These are phyloP conservation scores for Arthroderma sp. DNA, from an alignment of 2,329 filamentous ascomycete genomes.

Conservation along the genomic window DNA sequence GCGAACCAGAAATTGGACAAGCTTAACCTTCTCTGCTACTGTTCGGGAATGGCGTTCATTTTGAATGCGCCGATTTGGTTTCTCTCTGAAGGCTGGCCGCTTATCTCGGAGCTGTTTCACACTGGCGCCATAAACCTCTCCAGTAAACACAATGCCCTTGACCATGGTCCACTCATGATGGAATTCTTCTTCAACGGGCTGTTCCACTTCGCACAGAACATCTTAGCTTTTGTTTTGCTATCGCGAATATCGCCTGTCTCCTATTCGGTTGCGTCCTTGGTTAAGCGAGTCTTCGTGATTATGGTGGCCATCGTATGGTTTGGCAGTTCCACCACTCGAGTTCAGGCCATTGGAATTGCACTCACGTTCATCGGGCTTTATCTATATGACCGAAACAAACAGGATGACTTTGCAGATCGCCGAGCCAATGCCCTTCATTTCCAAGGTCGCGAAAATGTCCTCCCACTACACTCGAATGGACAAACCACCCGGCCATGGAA, in stretches of 20 bases:
- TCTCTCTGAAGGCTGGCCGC: conserved; percentile 68
- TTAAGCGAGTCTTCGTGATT: conserved; percentile 96
- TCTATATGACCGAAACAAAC: conserved; percentile 84
- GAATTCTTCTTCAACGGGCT: conserved; percentile 96
- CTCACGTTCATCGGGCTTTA: conserved; percentile 89
- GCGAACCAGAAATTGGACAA: conserved; percentile 79
- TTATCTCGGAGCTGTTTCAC: conserved; percentile 64
- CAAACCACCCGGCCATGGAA: conserved; percentile 22
- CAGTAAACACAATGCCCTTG: conserved; percentile 59
- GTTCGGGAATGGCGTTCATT: conserved; percentile 82
- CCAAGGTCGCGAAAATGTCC: conserved; percentile 47
- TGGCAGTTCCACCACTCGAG: conserved; percentile 66
- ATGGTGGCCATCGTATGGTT: conserved; percentile 94
- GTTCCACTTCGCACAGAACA: conserved; percentile 93
- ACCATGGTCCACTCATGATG: conserved; percentile 49
- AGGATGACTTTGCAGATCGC: conserved; percentile 76
- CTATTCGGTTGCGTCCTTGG: conserved; percentile 87
- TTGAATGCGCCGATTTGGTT: conserved; percentile 87
- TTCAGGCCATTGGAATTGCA: conserved; percentile 73
- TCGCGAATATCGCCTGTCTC: conserved; percentile 93
- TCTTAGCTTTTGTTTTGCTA: conserved; percentile 81
- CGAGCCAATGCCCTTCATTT: conserved; percentile 53
- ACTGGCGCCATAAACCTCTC: conserved; percentile 69
- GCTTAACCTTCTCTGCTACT: conserved; percentile 91
- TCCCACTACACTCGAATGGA: conserved; percentile 47